A percentile compares a stretch with the other conserved stretches of the same genome.
phyloP scores from a whole-genome alignment of 352 stramenopile species.

The Phytophthora pseudosyringae region DNA sequence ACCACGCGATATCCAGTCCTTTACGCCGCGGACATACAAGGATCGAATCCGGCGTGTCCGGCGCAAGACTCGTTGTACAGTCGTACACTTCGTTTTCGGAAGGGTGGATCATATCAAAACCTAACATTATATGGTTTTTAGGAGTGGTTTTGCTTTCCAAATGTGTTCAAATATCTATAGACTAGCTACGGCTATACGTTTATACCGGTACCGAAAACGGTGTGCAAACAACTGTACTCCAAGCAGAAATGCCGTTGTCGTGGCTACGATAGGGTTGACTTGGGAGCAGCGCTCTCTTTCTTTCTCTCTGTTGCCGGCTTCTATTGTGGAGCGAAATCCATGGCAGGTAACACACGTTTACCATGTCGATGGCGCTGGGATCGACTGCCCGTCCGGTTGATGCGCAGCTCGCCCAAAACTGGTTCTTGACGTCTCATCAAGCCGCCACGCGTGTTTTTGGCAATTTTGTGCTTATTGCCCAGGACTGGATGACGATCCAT shows the following conservation, averaged over 20 bases:
- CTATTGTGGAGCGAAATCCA: slow-evolving; percentile 26
- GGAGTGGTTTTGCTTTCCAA: too few relatives aligned
- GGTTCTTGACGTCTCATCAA: slow-evolving; percentile 28
- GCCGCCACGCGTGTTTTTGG: slow-evolving; percentile 8
- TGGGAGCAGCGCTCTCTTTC: background rate
- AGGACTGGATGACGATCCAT: slow-evolving; percentile 1
- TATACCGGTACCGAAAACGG: too few relatives aligned
- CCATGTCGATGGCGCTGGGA: too few relatives aligned
- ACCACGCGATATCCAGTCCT: background rate
- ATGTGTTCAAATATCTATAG: too few relatives aligned
- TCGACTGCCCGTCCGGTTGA: background rate
- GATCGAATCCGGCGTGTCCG: too few relatives aligned
- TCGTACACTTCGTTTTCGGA: too few relatives aligned
- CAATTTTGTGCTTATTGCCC: background rate
- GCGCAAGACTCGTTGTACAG: too few relatives aligned
- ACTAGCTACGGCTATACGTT: too few relatives aligned
- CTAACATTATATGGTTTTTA: too few relatives aligned
- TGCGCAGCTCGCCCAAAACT: slow-evolving; percentile 8
- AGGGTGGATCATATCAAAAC: too few relatives aligned
- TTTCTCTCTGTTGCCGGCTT: slow-evolving; percentile 4
- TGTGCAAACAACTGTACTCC: too few relatives aligned
- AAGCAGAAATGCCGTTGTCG: background rate
- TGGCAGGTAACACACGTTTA: background rate
- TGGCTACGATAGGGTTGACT: too few relatives aligned
- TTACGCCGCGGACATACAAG: background rate